Base-by-base conservation (phyloP, 805 yeast species). In the Yarrowia sp. region DNA sequence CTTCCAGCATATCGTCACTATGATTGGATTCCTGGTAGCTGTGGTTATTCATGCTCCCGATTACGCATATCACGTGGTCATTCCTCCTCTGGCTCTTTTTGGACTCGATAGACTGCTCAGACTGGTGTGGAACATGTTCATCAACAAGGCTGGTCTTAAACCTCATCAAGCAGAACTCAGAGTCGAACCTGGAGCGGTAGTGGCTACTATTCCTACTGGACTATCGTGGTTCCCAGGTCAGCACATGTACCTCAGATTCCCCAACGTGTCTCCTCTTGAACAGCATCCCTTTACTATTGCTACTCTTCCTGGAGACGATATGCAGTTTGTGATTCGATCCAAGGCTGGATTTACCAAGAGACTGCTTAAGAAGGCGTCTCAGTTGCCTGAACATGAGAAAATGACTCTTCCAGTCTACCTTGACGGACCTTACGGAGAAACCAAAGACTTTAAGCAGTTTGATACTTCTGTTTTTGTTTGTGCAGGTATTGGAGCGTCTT, bases 281-380 rank as follows among this genome's bases (percentile, higher is more conserved):
- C 74, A 74, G 67, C 85, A 81, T 69, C 85, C 85, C 0, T 81
- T 81, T 69, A 80, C 84, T 2, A 79, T 79, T 3, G 77, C 80
- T 58, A 68, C 79, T 41, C 71, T 81, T 11, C 77, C 73, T 7
- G 65, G 76, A 1, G 78, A 78, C 1, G 77, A 78, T 35, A 77
- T 82, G 69, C 74, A 73, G 36, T 69, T 81, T 47, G 73, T 81
- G 3, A 76, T 82, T 32, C 74, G 78, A 65, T 74, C 73, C 18
- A 75, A 77, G 66, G 74, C 74, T 22, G 85, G 85, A 0, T 81
- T 81, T 66, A 81, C 84, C 32, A 74, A 70, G 51, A 71, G 72
- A 41, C 70, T 81, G 36, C 70, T 72, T 62, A 69, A 73, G 15
- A 76, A 73, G 58, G 67, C 80, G 13, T 53, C 47, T 8, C 38